Conservation (phyloP, 768 basidiomycete genomes). For the Serendipita sp. region DNA sequence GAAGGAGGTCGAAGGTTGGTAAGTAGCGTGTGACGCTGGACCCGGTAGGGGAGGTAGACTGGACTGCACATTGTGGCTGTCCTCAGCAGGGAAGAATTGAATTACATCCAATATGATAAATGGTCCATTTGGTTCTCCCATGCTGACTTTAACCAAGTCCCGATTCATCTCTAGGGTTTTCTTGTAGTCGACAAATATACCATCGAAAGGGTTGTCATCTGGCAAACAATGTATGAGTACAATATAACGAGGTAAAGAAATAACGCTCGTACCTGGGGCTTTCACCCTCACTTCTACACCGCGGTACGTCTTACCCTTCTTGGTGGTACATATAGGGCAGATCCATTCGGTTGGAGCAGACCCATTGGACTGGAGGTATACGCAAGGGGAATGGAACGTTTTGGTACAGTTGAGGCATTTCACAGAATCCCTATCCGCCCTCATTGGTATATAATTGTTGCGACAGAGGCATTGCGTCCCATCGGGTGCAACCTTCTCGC, state of each 20-base stretch:
- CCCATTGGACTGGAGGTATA: background rate
- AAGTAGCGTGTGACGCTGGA: too few species aligned
- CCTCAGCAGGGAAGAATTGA: background rate
- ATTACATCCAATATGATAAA: background rate
- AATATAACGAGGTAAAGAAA: background rate
- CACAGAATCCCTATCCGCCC: background rate
- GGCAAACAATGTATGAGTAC: background rate
- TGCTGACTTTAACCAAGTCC: background rate
- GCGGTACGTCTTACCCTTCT: constrained; percentile 2
- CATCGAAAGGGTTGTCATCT: background rate
- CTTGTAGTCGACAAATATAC: background rate
- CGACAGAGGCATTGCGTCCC: constrained; percentile 6
- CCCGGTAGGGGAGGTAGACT: background rate
- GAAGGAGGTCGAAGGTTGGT: too few species aligned
- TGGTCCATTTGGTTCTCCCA: background rate
- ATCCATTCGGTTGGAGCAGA: background rate
- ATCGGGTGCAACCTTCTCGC: constrained; percentile 6
- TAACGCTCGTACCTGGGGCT: background rate
- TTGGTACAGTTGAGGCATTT: background rate
- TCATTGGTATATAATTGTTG: too few species aligned
- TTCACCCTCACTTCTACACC: background rate
- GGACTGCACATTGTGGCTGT: background rate
- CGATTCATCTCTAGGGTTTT: background rate
- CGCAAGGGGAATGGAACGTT: background rate
- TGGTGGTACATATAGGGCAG: background rate